Base-by-base conservation (phyloP, 257 asterid genomes). In the Voacanga thouarsii region DNA sequence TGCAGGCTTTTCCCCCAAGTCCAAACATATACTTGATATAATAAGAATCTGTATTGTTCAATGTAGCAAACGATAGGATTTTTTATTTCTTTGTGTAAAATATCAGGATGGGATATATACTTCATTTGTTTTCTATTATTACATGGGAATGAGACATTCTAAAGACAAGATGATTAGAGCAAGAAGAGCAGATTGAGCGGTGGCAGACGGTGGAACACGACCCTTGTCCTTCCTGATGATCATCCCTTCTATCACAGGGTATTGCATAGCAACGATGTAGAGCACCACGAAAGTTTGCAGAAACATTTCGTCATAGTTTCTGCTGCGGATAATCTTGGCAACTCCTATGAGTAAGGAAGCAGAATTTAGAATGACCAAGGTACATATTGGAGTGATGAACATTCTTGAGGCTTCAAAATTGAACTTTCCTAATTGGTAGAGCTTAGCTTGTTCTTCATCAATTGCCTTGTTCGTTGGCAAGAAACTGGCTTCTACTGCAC, bases 161-260 rank as follows among this genome's bases (percentile, higher is more conserved):
- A 65, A 50, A 4, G 3, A 15, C 73, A 79, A 45, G 41, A 79
- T 37, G 3, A 53, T 51, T 10, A 53, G 9, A 6, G 78, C 64
- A 67, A 74, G 49, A 11, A 56, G 33, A 24, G 78, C 75, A 3
- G 93, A 82, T 26, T 82, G 41, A 21, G 77, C 61, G 73, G 83
- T 33, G 12, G 80, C 79, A 24, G 37, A 81, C 4, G 24, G 71
- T 18, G 93, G 76, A 79, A 90, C 50, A 0, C 89, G 77, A 6
- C 90, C 93, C 5, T 64, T 83, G 72, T 86, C 93, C 80, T 57
- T 86, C 88, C 97, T 85, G 77, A 88, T 65, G 45, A 89, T 15
- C 93, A 91, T 91, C 73, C 97, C 97, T 84, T 91, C 89, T 64
- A 89, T 75, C 72, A 89, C 71, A 45, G 89, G 92, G 83, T 81